These are phyloP conservation scores for Pyrus hybrid DNA, from an alignment of 331 rosid genomes.

Conservation along the genomic window DNA sequence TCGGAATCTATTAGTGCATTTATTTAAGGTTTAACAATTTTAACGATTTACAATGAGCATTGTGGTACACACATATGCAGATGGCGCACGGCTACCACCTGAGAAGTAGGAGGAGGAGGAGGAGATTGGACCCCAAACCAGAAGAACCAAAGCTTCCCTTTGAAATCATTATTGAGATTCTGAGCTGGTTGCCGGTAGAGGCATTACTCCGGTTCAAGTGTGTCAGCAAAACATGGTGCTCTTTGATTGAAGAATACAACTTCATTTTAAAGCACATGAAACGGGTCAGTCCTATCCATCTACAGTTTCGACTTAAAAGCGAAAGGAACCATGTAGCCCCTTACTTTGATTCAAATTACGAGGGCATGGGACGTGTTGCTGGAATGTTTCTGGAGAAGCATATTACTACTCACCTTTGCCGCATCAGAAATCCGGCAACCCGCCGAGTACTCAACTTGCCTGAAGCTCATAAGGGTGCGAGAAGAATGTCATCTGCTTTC, in stretches of 20 bases:
- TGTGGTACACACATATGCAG: background rate
- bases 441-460: slow-evolving; percentile 2
- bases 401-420: background rate
- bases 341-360: background rate
- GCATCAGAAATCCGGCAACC: background rate
- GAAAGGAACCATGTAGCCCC: background rate
- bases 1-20: too few species aligned
- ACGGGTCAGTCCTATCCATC: background rate
- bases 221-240: background rate
- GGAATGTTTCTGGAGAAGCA: background rate
- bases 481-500: background rate
- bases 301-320: background rate
- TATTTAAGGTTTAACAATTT: too few species aligned
- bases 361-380: background rate
- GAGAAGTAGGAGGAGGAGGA: background rate
- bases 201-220: background rate
- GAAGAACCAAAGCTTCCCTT: background rate
- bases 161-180: background rate
- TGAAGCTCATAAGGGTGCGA: background rate
- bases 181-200: background rate
- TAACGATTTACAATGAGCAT: background rate
- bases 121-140: background rate
- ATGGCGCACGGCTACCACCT: background rate
- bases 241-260: background rate
- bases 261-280: background rate